phyloP scores from a whole-genome alignment of 495 filamentous ascomycete genomes.

The Neurospora sp. region DNA sequence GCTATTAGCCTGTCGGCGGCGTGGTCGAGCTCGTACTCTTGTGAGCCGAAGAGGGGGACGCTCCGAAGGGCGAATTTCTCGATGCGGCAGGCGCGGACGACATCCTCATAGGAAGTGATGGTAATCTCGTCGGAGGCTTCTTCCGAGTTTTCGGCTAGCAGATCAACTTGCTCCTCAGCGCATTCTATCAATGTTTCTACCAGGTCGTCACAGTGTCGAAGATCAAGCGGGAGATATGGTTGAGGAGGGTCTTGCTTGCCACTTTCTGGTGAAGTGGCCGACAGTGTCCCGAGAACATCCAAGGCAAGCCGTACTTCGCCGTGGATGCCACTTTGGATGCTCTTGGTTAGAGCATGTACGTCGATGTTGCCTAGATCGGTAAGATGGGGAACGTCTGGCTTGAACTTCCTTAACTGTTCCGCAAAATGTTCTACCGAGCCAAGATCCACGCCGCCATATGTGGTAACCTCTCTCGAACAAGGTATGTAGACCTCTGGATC shows the following conservation, averaged over 20 bases:
- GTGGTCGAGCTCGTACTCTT: constrained; percentile 72
- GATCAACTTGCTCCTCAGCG: constrained; percentile 75
- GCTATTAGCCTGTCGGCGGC: constrained; percentile 81
- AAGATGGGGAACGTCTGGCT: constrained; percentile 64
- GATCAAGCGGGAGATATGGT: constrained; percentile 23
- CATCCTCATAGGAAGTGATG: constrained; percentile 76
- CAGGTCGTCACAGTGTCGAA: constrained; percentile 77
- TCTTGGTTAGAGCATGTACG: constrained; percentile 82
- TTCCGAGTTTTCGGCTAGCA: constrained; percentile 65
- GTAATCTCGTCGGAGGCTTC: constrained; percentile 78
- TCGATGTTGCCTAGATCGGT: constrained; percentile 79
- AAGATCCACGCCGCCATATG: constrained; percentile 56
- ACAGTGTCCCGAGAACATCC: constrained; percentile 68
- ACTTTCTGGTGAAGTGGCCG: constrained; percentile 44
- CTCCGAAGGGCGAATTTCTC: constrained; percentile 63
- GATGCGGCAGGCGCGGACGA: constrained; percentile 60
- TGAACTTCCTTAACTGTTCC: constrained; percentile 49
- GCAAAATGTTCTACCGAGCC: constrained; percentile 51
- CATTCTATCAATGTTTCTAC: constrained; percentile 83
- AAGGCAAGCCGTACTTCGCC: constrained; percentile 80
- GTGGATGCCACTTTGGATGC: constrained; percentile 84
- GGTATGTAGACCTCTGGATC: constrained; percentile 48
- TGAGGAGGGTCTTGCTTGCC: constrained; percentile 40
- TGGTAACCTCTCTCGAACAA: constrained; percentile 47
- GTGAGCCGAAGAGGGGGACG: constrained; percentile 61